Base-by-base conservation (phyloP, 2,329 filamentous ascomycete genomes). In the Trichoderma sp. region DNA sequence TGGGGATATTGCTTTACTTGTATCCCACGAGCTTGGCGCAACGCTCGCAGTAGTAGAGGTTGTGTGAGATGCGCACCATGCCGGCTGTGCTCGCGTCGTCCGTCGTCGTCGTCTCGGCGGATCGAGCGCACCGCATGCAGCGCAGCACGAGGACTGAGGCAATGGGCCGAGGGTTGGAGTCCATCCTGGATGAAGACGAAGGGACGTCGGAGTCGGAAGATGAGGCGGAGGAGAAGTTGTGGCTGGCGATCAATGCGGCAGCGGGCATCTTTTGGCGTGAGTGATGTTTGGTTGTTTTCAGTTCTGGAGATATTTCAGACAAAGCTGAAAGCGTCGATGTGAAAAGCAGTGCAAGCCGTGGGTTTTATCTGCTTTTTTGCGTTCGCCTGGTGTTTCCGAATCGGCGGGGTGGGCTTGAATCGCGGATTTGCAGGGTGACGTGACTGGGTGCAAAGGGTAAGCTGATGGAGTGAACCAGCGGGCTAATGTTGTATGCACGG, bases 21-120 rank as follows among this genome's bases (percentile, higher is more conserved):
- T 90, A 91, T 76, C 89, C 89, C 36, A 89, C 87, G 79, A 89
- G 87, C 78, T 86, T 87, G 73, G 89, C 89, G 78, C 89, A 91
- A 43, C 88, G 85, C 72, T 86, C 84, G 81, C 89, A 91, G 81
- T 91, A 91, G 82, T 91, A 91, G 73, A 91, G 86, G 79, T 90
- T 90, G 79, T 88, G 87, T 2, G 88, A 88, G 73, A 91, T 89
- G 76, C 87, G 85, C 15, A 91, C 86, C 89, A 91, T 91, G 73
- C 89, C 89, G 72, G 83, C 87, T 57, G 86, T 83, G 74, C 81
- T 83, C 64, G 86, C 83, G 79, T 90, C 88, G 79, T 90, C 88
- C 36, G 87, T 89, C 9, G 87, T 86, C 8, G 88, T 89, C 32
- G 87, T 85, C 82, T 91, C 89, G 70, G 88, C 88, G 70, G 86